phyloP scores from a whole-genome alignment of 176 grass and related monocot species.

The Dactylis glomerata region DNA sequence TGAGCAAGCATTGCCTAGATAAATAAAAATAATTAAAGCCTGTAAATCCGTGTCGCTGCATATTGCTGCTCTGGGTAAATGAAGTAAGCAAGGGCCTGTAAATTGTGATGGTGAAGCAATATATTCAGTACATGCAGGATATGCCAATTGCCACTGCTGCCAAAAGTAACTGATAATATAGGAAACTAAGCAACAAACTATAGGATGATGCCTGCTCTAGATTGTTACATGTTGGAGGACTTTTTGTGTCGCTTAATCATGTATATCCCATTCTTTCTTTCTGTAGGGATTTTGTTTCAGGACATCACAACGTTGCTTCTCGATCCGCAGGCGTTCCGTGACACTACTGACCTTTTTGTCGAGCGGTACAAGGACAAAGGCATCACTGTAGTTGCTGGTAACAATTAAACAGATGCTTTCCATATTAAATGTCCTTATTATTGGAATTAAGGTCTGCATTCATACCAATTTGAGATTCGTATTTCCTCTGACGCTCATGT shows the following conservation, averaged over 20 bases:
- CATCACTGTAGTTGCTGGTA: conserved; percentile 86
- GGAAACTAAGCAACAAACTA: not conserved
- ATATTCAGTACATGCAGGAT: not conserved
- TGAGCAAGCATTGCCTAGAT: not conserved
- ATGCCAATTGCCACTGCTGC: not conserved
- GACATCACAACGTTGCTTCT: conserved; percentile 96
- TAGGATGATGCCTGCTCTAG: not conserved
- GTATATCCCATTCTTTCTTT: not conserved
- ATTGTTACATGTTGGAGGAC: not conserved
- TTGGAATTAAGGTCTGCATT: not conserved
- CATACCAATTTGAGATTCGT: not conserved
- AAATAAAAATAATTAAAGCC: not conserved
- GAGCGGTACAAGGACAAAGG: conserved; percentile 79
- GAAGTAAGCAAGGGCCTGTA: not conserved
- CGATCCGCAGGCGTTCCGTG: conserved; percentile 63
- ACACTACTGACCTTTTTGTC: conserved; percentile 86
- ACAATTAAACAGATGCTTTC: not conserved
- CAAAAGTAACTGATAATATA: not conserved
- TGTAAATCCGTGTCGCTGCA: not conserved
- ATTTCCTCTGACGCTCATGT: not conserved
- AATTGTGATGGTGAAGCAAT: not conserved
- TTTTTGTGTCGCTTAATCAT: not conserved
- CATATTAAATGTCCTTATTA: not conserved
- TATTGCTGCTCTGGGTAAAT: not conserved
- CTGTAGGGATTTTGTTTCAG: conserved; percentile 82